Evolutionary conservation across 441 rosid genomes (phyloP), one percentile per base, ranked within the genome.

Genomic region (Aquilaria agallochum): DNA sequence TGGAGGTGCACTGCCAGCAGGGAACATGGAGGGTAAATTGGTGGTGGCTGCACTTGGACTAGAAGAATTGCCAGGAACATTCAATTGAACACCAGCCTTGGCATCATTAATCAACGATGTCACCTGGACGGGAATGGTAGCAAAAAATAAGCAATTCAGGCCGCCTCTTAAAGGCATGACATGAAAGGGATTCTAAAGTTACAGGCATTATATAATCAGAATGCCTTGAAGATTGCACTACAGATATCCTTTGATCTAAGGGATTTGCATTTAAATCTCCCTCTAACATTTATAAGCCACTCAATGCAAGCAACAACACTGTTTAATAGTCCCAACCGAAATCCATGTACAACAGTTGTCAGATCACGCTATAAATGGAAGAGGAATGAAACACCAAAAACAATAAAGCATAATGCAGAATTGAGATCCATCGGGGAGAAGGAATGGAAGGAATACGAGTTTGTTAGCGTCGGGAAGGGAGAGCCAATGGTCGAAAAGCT

Each of bases 1-100:
- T 5, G 98, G 99, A 62, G 99, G 99, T 11, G 92, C 86, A 72
- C 92, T 88, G 51, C 96, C 98, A 52, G 88, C 90, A 68, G 94
- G 92, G 82, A 95, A 95, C 89, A 95, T 84, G 49, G 98, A 95
- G 15, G 99, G 98, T 62, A 95, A 61, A 77, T 70, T 85, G 68
- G 66, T 73, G 4, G 81, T 31, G 52, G 78, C 72, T 74, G 83
- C 54, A 76, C 54, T 80, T 48, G 89, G 68, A 74, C 75, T 74
- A 57, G 92, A 83, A 48, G 84, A 69, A 62, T 53, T 88, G 46
- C 87, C 90, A 60, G 84, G 42, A 14, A 72, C 85, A 77, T 82
- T 90, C 70, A 92, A 72, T 64, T 97, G 84, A 67, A 63, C 67
- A 62, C 98, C 96, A 27, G 88, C 63, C 69, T 87, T 86, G 11